Evolutionary conservation across 225 moss, liverwort and hornwort genomes (phyloP).

Genomic region (Physcomitrium patens): DNA sequence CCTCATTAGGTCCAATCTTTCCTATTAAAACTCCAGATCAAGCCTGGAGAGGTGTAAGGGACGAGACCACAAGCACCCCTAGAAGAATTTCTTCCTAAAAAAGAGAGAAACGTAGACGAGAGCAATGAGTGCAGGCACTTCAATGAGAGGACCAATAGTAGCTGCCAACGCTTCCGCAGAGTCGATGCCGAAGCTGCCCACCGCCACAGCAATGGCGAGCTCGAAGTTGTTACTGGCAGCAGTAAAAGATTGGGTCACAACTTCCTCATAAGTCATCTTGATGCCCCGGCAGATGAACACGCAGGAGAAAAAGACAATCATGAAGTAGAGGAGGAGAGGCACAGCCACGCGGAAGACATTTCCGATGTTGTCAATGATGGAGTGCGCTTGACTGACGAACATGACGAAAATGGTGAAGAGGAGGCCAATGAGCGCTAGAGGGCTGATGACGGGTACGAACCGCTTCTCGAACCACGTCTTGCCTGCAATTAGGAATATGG

Average conservation of each 20-base stretch:
- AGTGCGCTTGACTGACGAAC: slow-evolving; percentile 83
- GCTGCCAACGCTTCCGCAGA: slow-evolving; percentile 80
- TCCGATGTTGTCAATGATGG: slow-evolving; percentile 64
- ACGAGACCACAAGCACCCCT: not conserved
- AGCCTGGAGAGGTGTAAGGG: too few species aligned
- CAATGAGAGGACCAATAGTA: slow-evolving; percentile 85
- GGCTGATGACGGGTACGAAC: slow-evolving; percentile 69
- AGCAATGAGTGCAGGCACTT: slow-evolving; percentile 73
- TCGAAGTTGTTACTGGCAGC: slow-evolving; percentile 89
- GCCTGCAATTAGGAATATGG: slow-evolving; percentile 44
- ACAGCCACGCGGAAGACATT: slow-evolving; percentile 71
- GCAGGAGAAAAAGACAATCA: slow-evolving; percentile 62
- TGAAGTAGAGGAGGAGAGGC: slow-evolving; percentile 75
- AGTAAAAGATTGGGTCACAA: slow-evolving; percentile 80
- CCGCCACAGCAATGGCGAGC: slow-evolving; percentile 84
- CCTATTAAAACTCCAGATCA: too few species aligned
- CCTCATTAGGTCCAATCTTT: too few species aligned
- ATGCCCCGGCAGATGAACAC: slow-evolving; percentile 58
- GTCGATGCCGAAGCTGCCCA: slow-evolving; percentile 86
- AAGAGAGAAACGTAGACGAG: slow-evolving; percentile 68
- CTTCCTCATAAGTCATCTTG: slow-evolving; percentile 63
- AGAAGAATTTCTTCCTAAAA: slow-evolving; percentile 51
- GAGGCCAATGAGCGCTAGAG: slow-evolving; percentile 71
- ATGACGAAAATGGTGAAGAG: slow-evolving; percentile 81
- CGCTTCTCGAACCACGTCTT: slow-evolving; percentile 71